These are phyloP conservation scores for Trametes gibbosa DNA, from an alignment of 768 basidiomycete species.

Conservation along the genomic window DNA sequence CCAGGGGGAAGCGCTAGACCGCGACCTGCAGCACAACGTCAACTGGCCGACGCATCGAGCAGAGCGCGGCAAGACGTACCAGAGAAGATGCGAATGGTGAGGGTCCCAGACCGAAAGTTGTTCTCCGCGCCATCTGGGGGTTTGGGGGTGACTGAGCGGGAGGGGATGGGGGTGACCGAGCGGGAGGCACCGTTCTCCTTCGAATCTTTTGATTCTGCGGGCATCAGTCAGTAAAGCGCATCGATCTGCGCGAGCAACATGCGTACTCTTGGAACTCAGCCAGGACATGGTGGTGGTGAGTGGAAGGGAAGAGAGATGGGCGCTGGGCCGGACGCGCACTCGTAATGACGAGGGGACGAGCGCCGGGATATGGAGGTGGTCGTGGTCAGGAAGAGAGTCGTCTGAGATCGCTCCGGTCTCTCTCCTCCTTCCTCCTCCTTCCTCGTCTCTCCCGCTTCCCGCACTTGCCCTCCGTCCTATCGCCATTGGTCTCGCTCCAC, in stretches of 20 bases:
- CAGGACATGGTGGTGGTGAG: slow-evolving; percentile 22
- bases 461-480: not conserved
- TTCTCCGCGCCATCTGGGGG: slow-evolving; percentile 31
- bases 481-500: not conserved
- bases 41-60: not conserved
- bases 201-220: slow-evolving; percentile 62
- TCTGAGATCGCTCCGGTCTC: not conserved
- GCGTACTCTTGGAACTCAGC: slow-evolving; percentile 31
- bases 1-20: slow-evolving; percentile 80
- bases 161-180: slow-evolving; percentile 80
- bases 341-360: not conserved
- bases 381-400: not conserved
- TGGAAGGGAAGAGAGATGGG: not conserved
- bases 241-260: not conserved
- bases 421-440: not conserved
- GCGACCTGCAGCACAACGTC: slow-evolving; percentile 50
- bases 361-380: not conserved
- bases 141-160: slow-evolving; percentile 77
- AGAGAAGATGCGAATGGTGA: slow-evolving; percentile 95
- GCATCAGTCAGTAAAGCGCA: not conserved
- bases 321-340: not conserved
- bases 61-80: slow-evolving; percentile 44
- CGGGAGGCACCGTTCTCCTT: slow-evolving; percentile 73
- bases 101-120: slow-evolving; percentile 81
- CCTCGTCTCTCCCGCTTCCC: not conserved